Evolutionary conservation across 2,329 filamentous ascomycete genomes (phyloP).

Genomic region (Trichoderma sp.): DNA sequence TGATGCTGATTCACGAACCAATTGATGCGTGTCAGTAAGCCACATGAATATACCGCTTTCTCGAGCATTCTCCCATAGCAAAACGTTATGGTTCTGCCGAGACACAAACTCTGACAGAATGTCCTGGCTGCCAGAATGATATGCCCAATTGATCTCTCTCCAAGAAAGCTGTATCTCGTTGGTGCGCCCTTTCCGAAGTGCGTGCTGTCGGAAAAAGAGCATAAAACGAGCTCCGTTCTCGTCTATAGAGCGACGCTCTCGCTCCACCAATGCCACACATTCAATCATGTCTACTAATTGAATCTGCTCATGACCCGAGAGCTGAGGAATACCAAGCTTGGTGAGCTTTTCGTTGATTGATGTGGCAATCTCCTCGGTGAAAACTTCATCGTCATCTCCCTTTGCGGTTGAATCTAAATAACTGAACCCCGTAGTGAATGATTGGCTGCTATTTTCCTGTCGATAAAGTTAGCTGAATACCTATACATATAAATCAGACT

Average conservation of each 20-base stretch:
- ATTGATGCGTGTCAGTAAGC: conserved; percentile 71
- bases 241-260: conserved; percentile 83
- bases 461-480: neutral
- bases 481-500: neutral
- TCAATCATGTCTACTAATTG: conserved; percentile 80
- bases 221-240: conserved; percentile 85
- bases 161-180: conserved; percentile 66
- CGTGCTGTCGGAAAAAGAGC: conserved; percentile 80
- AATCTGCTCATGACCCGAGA: conserved; percentile 84
- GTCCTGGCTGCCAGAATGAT: conserved; percentile 81
- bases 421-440: neutral
- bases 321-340: conserved; percentile 68
- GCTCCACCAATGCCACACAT: conserved; percentile 78
- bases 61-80: conserved; percentile 81
- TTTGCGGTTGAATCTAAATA: neutral
- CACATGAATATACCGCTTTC: conserved; percentile 94
- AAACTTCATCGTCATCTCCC: conserved; percentile 40
- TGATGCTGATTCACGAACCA: conserved; percentile 54
- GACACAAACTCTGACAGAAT: conserved; percentile 82
- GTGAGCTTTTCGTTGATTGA: conserved; percentile 75
- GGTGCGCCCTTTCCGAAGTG: conserved; percentile 63
- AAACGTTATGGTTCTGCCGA: conserved; percentile 70
- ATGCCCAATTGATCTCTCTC: conserved; percentile 83
- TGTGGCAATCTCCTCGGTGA: conserved; percentile 68
- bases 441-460: neutral